Percentiles rank a stretch among this genome's conserved stretches.
These are phyloP conservation scores for Casuarina cunninghamiana DNA, from an alignment of 306 rosid genomes.

Conservation along the genomic window DNA sequence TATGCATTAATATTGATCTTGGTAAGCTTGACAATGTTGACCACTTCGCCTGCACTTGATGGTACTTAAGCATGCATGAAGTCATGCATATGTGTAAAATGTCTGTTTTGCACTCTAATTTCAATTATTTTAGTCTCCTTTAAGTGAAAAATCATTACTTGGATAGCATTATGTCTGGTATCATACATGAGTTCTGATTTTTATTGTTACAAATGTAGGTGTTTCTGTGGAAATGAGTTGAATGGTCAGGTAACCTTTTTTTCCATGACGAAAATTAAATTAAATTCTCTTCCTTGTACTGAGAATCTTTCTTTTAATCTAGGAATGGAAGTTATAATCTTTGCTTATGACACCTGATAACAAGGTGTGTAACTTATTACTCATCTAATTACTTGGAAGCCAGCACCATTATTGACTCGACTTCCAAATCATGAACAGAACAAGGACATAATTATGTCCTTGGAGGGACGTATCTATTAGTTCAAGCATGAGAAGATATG, in stretches of 20 bases:
- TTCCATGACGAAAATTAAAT: slow-evolving; percentile 21
- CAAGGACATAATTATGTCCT: neutral
- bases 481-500: neutral
- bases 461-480: neutral
- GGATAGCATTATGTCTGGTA: slow-evolving; percentile 6
- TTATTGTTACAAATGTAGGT: slow-evolving; percentile 49
- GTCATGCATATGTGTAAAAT: neutral
- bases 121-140: slow-evolving; percentile 1
- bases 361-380: neutral
- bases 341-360: neutral
- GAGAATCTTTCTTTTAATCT: neutral
- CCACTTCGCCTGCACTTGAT: neutral
- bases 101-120: neutral
- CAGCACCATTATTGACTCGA: neutral
- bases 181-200: slow-evolving; percentile 33
- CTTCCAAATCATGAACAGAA: neutral
- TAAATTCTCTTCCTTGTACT: slow-evolving; percentile 6
- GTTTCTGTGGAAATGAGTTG: slow-evolving; percentile 66
- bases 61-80: neutral
- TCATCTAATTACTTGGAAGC: neutral
- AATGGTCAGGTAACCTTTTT: slow-evolving; percentile 64
- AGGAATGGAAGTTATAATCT: neutral
- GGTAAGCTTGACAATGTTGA: neutral
- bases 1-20: neutral
- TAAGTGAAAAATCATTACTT: neutral